These are phyloP conservation scores for Pleurotus pulmonarius DNA, from an alignment of 768 basidiomycete genomes.

Conservation along the genomic window DNA sequence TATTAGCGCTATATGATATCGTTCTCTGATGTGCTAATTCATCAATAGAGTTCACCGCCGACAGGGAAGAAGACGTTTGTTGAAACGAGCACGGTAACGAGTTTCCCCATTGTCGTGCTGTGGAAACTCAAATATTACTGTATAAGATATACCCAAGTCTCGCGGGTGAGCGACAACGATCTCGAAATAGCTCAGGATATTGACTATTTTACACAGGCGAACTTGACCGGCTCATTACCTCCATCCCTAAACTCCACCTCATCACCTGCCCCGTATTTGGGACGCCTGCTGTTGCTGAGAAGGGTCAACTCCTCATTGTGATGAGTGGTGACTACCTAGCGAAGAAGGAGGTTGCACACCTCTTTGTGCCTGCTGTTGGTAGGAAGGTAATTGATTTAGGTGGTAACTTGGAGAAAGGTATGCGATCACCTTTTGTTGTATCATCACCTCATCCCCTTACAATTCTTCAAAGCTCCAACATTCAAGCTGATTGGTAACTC, in stretches of 20 bases:
- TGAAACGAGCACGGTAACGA: conserved; percentile 74
- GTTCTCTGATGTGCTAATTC: too few relatives aligned
- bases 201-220: conserved; percentile 39
- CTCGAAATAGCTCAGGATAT: neutral
- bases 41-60: conserved; percentile 35
- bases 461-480: conserved; percentile 43
- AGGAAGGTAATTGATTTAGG: conserved; percentile 80
- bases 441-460: neutral
- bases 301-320: conserved; percentile 62
- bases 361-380: conserved; percentile 78
- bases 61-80: conserved; percentile 70
- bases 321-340: conserved; percentile 81
- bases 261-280: conserved; percentile 81
- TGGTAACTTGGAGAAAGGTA: conserved; percentile 80
- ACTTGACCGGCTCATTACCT: conserved; percentile 64
- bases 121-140: neutral
- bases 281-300: conserved; percentile 61
- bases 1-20: conserved; percentile 19
- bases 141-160: conserved; percentile 52
- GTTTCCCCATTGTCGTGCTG: too few relatives aligned
- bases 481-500: conserved; percentile 82
- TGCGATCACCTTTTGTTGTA: neutral
- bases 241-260: conserved; percentile 55
- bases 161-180: conserved; percentile 30
- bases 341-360: conserved; percentile 75